Base-by-base conservation (phyloP, 257 asterid genomes). In the Nicotiana paniculata region DNA sequence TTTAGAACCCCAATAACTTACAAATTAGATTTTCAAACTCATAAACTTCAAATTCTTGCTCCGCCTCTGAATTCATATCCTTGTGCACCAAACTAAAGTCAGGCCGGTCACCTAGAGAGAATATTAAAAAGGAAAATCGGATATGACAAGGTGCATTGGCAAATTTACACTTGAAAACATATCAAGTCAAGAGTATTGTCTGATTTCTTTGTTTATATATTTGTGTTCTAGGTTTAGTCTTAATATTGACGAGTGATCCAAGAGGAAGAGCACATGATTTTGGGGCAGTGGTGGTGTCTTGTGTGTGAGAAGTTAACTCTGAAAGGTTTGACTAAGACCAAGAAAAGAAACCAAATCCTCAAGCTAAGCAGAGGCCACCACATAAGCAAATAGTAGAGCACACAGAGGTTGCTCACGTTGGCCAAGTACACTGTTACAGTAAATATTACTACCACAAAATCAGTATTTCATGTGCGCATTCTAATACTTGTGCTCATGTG, bases 191-290 rank as follows among this genome's bases (percentile, higher is more conserved):
- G 1, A 53, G 0, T 53, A 53, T 15, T 53, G 3, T 53, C 0
- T 53, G 58, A 53, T 53, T 53, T 18, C n/a, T 35, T 12, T 64
- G 13, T 64, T 21, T 72, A 30, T 43, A 46, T 21, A 43, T 21
- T n/a, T 72, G 77, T 17, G 32, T 37, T 69, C 3, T 12, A 70
- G n/a, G 59, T 43, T 67, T n/a, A 67, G 75, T 67, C 15, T 33
- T 33, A 69, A 17, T 57, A 77, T 37, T 70, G 66, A 86, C 77
- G 95, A 89, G 93, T 81, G 94, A 88, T 91, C 90, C 93, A 90
- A 93, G 94, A 80, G 84, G 51, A 84, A 54, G 53, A 88, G 94
- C 96, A 91, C 93, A 88, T 88, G 96, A 82, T 26, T 84, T 77
- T 18, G 84, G 82, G 80, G 43, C 63, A 75, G 80, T 51, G 63